Conservation (phyloP, 495 filamentous ascomycete genomes). For the Corynascus novoguineensis region DNA sequence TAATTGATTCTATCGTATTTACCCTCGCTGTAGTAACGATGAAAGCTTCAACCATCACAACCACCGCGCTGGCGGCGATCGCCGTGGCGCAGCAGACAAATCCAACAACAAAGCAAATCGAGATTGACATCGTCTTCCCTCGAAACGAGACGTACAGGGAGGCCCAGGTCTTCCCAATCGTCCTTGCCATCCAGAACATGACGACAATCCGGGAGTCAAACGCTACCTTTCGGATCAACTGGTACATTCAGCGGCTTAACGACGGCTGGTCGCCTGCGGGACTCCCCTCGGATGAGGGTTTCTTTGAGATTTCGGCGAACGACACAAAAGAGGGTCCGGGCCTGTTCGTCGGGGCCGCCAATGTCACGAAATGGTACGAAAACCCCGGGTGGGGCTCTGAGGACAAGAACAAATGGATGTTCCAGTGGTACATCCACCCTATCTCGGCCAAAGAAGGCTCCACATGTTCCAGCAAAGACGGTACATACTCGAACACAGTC, state of each 20-base stretch:
- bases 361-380: neutral
- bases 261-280: neutral
- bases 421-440: neutral
- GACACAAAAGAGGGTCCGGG: neutral
- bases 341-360: neutral
- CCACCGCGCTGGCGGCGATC: neutral
- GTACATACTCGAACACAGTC: neutral
- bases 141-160: neutral
- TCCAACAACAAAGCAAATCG: neutral
- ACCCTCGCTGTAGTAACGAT: neutral
- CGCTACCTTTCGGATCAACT: neutral
- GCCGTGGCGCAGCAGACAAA: neutral
- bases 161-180: neutral
- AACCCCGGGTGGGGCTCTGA: too few species aligned
- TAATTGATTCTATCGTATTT: neutral
- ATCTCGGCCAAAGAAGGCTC: neutral
- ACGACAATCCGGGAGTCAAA: neutral
- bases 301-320: neutral
- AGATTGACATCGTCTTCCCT: neutral
- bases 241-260: neutral
- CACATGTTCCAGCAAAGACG: neutral
- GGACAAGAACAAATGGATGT: neutral
- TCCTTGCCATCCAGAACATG: neutral
- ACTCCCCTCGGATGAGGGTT: neutral
- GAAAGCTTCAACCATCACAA: neutral